A percentile compares a stretch with the other conserved stretches of the same genome.
Evolutionary conservation across 805 yeast species (phyloP).

Genomic region (Kodamaea sagamina): DNA sequence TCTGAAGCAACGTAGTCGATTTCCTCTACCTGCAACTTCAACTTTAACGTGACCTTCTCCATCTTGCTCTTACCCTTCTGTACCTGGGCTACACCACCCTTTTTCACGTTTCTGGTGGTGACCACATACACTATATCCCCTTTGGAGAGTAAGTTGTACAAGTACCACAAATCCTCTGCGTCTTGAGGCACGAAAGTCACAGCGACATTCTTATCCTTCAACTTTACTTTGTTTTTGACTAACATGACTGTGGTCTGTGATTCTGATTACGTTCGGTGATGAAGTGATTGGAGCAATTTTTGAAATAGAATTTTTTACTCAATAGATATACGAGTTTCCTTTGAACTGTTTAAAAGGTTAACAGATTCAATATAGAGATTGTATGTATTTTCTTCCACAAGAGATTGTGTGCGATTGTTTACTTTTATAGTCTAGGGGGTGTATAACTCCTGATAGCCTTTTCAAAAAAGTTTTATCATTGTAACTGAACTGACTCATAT

Average conservation of each 20-base stretch:
- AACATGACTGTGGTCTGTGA: slow-evolving; percentile 12
- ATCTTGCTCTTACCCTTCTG: slow-evolving; percentile 54
- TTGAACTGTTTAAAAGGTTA: too few species aligned
- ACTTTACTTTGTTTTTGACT: slow-evolving; percentile 18
- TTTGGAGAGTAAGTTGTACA: slow-evolving; percentile 75
- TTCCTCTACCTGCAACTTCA: slow-evolving; percentile 63
- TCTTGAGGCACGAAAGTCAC: slow-evolving; percentile 79
- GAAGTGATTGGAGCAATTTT: slow-evolving; percentile 6
- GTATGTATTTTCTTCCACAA: too few species aligned
- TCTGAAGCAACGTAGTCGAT: slow-evolving; percentile 80
- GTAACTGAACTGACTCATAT: too few species aligned
- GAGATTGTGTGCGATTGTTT: too few species aligned
- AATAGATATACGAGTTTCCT: too few species aligned
- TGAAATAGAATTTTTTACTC: not conserved
- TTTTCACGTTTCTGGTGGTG: slow-evolving; percentile 65
- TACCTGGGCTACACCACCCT: slow-evolving; percentile 23
- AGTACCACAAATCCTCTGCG: slow-evolving; percentile 86
- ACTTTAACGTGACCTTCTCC: slow-evolving; percentile 44
- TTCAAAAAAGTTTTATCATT: too few species aligned
- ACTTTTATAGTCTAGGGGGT: too few species aligned
- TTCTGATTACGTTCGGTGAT: slow-evolving; percentile 1
- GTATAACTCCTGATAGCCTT: too few species aligned
- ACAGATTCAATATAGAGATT: too few species aligned
- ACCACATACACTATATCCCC: slow-evolving; percentile 73
- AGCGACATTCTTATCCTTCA: slow-evolving; percentile 61